These are phyloP conservation scores for Butyriboletus loyo DNA, from an alignment of 768 basidiomycete species.

Conservation along the genomic window DNA sequence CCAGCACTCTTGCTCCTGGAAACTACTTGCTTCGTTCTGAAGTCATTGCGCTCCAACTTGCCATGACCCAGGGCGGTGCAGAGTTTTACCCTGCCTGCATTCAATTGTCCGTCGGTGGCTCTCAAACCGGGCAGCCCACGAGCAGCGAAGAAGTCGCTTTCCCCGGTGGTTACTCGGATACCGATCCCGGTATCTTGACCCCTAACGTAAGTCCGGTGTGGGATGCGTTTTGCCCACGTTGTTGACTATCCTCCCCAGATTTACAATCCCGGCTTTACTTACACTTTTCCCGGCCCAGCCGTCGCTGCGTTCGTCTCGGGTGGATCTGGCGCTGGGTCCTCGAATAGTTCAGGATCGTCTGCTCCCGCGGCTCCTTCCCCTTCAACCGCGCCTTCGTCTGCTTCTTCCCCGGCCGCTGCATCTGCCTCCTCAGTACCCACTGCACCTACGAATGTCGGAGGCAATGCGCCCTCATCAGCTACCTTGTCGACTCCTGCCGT, in stretches of 20 bases:
- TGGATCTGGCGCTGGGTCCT: constrained; percentile 8
- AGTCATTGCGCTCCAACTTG: constrained; percentile 72
- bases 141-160: constrained; percentile 46
- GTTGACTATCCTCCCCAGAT: constrained; percentile 12
- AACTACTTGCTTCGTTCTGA: constrained; percentile 77
- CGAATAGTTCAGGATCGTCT: constrained; percentile 3
- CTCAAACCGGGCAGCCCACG: constrained; percentile 21
- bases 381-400: background rate
- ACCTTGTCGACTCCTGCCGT: background rate
- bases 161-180: constrained; percentile 69
- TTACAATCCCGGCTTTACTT: constrained; percentile 30
- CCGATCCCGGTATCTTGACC: constrained; percentile 64
- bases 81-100: constrained; percentile 31
- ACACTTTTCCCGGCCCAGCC: constrained; percentile 52
- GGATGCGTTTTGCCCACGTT: background rate
- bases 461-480: background rate
- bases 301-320: constrained; percentile 40
- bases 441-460: background rate
- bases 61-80: constrained; percentile 49
- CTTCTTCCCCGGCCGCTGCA: background rate
- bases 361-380: background rate
- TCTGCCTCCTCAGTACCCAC: background rate
- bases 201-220: constrained; percentile 34
- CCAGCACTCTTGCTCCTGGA: constrained; percentile 54
- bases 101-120: constrained; percentile 27